These are phyloP conservation scores for Oryza glaberrima DNA, from an alignment of 176 grass and related monocot species.

Conservation along the genomic window DNA sequence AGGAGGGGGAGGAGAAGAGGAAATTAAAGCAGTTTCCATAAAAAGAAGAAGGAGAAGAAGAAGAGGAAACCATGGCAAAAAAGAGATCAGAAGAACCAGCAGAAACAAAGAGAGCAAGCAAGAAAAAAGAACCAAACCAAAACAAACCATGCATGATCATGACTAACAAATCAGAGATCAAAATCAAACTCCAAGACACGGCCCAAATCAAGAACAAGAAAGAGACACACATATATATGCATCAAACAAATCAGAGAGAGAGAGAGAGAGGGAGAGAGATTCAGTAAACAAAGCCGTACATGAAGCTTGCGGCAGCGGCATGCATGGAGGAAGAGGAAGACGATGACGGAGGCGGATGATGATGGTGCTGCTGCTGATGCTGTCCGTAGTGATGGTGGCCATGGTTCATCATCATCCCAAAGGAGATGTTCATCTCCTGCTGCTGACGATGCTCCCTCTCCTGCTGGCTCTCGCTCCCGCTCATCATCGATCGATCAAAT, in stretches of 20 bases:
- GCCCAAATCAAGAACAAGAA: background rate
- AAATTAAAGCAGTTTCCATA: background rate
- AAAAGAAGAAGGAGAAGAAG: background rate
- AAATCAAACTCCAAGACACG: background rate
- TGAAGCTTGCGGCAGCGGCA: slow-evolving; percentile 56
- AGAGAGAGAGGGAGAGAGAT: too few species aligned
- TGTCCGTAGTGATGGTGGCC: background rate
- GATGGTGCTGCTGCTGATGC: background rate
- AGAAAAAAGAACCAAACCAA: slow-evolving; percentile 23
- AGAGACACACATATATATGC: background rate
- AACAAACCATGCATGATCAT: background rate
- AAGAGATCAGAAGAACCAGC: background rate
- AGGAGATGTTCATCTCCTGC: slow-evolving; percentile 70
- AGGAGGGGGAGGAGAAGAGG: background rate
- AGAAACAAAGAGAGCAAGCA: background rate
- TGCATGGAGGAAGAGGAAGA: slow-evolving; percentile 75
- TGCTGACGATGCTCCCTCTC: slow-evolving; percentile 40
- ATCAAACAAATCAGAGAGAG: background rate
- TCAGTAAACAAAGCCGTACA: slow-evolving; percentile 37
- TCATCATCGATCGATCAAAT: slow-evolving; percentile 33
- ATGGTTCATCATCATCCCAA: slow-evolving; percentile 52
- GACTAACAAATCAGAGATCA: slow-evolving; percentile 18
- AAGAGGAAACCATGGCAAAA: background rate
- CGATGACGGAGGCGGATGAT: slow-evolving; percentile 38
- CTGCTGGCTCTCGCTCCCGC: slow-evolving; percentile 26